Conservation (phyloP, 352 stramenopile species). For the Globisporangium barbulae region DNA sequence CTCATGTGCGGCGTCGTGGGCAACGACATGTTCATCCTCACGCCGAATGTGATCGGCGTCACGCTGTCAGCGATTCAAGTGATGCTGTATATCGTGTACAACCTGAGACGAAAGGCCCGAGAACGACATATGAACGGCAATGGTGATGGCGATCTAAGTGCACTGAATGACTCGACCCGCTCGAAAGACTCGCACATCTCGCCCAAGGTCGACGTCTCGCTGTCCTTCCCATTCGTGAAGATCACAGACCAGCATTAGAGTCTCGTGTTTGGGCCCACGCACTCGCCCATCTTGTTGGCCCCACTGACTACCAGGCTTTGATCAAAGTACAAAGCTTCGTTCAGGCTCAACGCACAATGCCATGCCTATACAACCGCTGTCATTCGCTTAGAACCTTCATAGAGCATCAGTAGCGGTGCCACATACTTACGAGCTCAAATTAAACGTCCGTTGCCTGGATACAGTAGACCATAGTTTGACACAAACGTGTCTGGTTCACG, state of each 20-base stretch:
- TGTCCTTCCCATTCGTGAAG: background rate
- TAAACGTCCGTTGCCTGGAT: no score
- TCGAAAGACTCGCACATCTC: background rate
- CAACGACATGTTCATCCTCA: constrained; percentile 42
- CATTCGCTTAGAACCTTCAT: no score
- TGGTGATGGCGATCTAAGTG: background rate
- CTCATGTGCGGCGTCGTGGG: constrained; percentile 43
- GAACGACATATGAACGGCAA: background rate
- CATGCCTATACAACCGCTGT: no score
- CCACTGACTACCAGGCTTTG: background rate
- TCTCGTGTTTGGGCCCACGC: background rate
- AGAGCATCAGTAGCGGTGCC: no score
- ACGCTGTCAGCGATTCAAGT: constrained; percentile 36
- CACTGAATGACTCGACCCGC: background rate
- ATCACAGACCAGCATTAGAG: background rate
- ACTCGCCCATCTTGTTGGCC: background rate
- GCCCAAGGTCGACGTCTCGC: background rate
- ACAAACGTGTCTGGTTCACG: no score
- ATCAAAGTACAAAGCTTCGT: background rate
- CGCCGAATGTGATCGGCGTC: constrained; percentile 34
- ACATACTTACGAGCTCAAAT: no score
- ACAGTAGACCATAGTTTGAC: no score
- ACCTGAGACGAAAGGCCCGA: background rate
- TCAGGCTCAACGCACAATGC: no score
- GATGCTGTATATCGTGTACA: constrained; percentile 44